Conservation (phyloP, 2,329 filamentous ascomycete genomes). For the Beauveria varroae region DNA sequence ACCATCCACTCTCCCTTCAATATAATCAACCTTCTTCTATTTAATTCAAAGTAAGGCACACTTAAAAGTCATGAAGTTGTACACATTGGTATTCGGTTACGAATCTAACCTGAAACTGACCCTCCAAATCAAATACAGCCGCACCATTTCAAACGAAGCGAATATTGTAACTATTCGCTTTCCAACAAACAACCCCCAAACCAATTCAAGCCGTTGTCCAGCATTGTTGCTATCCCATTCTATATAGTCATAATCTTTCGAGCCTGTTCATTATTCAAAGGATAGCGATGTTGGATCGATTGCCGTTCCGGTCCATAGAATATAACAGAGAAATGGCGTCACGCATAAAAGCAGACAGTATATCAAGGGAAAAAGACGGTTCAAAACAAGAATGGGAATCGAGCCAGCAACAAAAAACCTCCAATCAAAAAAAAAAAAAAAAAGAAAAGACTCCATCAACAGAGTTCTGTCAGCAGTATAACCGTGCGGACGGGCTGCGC, state of each 20-base stretch:
- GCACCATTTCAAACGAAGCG: background rate
- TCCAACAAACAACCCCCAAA: background rate
- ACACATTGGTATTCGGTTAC: too few relatives aligned
- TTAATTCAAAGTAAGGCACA: too few relatives aligned
- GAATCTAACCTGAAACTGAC: too few relatives aligned
- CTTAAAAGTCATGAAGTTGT: too few relatives aligned
- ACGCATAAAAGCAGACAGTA: background rate
- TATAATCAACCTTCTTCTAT: too few relatives aligned
- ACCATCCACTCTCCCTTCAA: too few relatives aligned
- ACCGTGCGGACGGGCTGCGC: background rate
- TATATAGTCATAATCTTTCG: background rate
- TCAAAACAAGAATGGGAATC: background rate
- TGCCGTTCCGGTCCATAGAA: background rate
- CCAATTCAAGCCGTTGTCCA: background rate
- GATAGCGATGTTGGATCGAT: background rate
- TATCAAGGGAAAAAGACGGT: background rate
- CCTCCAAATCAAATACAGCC: too few relatives aligned
- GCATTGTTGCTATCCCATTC: background rate
- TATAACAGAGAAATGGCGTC: background rate
- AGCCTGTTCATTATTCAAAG: background rate
- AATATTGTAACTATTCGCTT: background rate
- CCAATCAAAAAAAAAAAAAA: background rate
- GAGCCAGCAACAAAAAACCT: background rate
- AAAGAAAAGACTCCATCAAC: background rate
- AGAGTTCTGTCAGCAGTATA: background rate